Evolutionary conservation across 2,329 filamentous ascomycete genomes (phyloP).

Genomic region (Neurospora sp.): DNA sequence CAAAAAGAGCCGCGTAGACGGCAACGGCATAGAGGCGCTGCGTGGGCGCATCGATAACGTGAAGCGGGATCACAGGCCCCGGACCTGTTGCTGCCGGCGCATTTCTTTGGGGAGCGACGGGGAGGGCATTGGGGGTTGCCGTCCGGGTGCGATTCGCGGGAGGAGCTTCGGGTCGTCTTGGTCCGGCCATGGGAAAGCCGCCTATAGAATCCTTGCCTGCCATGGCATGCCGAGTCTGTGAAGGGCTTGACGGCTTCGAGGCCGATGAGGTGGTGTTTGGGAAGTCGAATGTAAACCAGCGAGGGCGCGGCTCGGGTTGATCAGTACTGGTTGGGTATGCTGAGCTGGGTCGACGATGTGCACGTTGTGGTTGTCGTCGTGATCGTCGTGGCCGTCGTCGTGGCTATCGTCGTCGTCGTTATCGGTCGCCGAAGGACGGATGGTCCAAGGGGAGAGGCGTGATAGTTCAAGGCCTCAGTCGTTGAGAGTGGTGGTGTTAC

Average conservation of each 20-base stretch:
- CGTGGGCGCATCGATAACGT: conserved; percentile 77
- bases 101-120: conserved; percentile 36
- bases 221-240: conserved; percentile 17
- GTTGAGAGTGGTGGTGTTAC: not conserved
- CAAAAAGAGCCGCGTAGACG: conserved; percentile 66
- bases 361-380: not conserved
- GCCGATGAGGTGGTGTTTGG: not conserved
- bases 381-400: not conserved
- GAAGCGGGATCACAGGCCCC: conserved; percentile 67
- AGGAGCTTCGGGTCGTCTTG: conserved; percentile 13
- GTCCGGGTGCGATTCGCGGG: conserved; percentile 2
- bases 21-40: conserved; percentile 80
- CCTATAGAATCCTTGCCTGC: conserved; percentile 12
- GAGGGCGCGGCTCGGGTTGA: not conserved
- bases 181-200: conserved; percentile 15
- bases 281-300: not conserved
- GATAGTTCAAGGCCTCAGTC: not conserved
- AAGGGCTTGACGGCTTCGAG: conserved; percentile 1
- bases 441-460: not conserved
- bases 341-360: not conserved
- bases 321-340: not conserved
- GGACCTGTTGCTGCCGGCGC: conserved; percentile 16
- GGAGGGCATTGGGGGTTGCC: conserved; percentile 22
- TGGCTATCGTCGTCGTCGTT: not conserved
- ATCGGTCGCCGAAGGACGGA: not conserved